Conservation (phyloP, 257 asterid genomes). For the Fraxinus pennsylvanica region DNA sequence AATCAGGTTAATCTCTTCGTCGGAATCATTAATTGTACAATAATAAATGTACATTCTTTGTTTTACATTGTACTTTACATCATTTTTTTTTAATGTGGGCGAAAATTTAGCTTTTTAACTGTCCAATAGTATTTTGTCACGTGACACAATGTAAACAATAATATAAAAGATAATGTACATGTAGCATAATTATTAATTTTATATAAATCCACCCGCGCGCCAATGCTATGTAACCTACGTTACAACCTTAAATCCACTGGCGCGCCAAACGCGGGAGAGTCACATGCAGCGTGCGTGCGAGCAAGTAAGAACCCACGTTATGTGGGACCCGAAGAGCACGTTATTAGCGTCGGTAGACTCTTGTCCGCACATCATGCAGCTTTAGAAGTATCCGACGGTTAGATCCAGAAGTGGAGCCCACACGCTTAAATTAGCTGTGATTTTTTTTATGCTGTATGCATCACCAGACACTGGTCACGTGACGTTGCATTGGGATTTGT, state of each 20-base stretch:
- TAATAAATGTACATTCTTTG: too few species aligned
- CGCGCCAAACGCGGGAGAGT: slow-evolving; percentile 32
- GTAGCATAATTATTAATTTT: background rate
- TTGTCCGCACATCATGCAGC: slow-evolving; percentile 24
- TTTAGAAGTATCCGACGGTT: background rate
- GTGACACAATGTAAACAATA: too few species aligned
- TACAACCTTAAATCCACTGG: background rate
- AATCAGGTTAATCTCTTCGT: background rate
- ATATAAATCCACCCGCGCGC: slow-evolving; percentile 26
- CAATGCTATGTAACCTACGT: background rate
- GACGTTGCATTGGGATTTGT: slow-evolving; percentile 44
- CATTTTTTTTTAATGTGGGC: too few species aligned
- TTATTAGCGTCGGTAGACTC: slow-evolving; percentile 39
- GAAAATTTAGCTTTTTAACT: too few species aligned
- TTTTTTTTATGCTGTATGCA: background rate
- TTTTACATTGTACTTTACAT: too few species aligned
- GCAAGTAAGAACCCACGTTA: slow-evolving; percentile 34
- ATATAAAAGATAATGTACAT: too few species aligned
- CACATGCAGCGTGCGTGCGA: slow-evolving; percentile 33
- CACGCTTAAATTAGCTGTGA: slow-evolving; percentile 37
- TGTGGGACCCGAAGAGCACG: slow-evolving; percentile 37
- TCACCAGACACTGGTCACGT: slow-evolving; percentile 48
- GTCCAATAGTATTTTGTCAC: too few species aligned
- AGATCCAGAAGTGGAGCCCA: slow-evolving; percentile 39
- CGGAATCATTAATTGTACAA: background rate